Evolutionary conservation across 768 basidiomycete genomes (phyloP), one percentile per base, ranked within the genome.

Genomic region (Boletus speciosus): DNA sequence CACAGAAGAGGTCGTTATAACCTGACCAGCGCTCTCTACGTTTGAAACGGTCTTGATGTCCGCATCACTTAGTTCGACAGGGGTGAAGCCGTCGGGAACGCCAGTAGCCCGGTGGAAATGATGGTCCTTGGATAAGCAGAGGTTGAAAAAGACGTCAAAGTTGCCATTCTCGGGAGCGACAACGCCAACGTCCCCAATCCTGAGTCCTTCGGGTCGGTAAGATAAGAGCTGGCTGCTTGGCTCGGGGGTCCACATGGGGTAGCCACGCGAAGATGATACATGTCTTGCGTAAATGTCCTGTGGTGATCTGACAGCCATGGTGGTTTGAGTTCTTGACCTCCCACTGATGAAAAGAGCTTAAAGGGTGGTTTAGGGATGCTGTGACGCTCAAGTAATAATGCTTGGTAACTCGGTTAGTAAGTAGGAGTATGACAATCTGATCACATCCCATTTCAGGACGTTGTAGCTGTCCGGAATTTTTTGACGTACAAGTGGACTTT

Each of bases 181-280:
- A n/a, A 74, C 63, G 10, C 73, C 73, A 11, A 76, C 70, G 48
- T 76, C 76, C 2, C 76, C 75, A 38, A 76, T 73, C 29, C 54
- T 67, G 40, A 72, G 64, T 0, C 74, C 74, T 36, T 61, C 51
- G 6, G 52, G 56, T 46, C 59, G 62, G 44, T 69, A 67, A 19
- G 62, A 61, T 19, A 67, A 66, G 7, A 69, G 55, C 31, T 52
- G 54, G 29, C 47, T 50, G 37, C 67, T 63, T 8, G 69, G 68
- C 27, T 71, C 66, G 8, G 74, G 75, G 10, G 65, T 63, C 71
- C 69, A 74, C 23, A 74, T 54, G 3, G 73, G 73, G 48, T 69
- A 70, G 1, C 75, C 76, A 32, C 69, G 67, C 15, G 63, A 52
- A 23, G 60, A 57, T 0, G 61, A 61, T 39, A 63, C 58, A 7